These are phyloP conservation scores for Helminthosporium solani DNA, from an alignment of 2,329 filamentous ascomycete genomes.

Conservation along the genomic window DNA sequence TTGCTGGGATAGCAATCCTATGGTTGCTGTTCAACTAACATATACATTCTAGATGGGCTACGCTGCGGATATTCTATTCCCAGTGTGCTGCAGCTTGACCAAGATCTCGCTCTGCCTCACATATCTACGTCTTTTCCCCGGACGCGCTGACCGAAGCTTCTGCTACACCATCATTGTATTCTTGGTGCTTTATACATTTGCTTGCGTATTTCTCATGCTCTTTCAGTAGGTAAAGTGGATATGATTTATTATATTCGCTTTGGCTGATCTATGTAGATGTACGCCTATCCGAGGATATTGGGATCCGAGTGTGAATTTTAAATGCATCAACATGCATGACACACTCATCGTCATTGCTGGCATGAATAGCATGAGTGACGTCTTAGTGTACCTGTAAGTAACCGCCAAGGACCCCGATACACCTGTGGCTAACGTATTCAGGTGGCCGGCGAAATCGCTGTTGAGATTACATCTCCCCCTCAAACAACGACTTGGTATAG, in stretches of 20 bases:
- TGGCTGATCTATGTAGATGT: constrained; percentile 13
- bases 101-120: constrained; percentile 33
- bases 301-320: constrained; percentile 13
- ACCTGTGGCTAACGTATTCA: constrained; percentile 1
- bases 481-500: constrained; percentile 30
- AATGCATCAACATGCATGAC: constrained; percentile 30
- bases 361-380: constrained; percentile 32
- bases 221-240: constrained; percentile 20
- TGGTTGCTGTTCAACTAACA: background rate
- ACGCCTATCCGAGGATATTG: constrained; percentile 25
- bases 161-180: constrained; percentile 20
- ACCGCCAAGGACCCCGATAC: background rate
- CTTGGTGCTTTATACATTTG: constrained; percentile 20
- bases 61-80: constrained; percentile 25
- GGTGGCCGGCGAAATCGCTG: constrained; percentile 30
- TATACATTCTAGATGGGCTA: constrained; percentile 18
- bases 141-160: constrained; percentile 22
- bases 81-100: constrained; percentile 23
- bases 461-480: constrained; percentile 29
- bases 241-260: background rate
- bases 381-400: constrained; percentile 30
- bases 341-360: constrained; percentile 28
- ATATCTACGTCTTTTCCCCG: constrained; percentile 31
- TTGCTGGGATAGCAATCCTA: background rate
- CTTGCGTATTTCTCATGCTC: constrained; percentile 23